Base-by-base conservation (phyloP, 805 yeast genomes). In the Yueomyces sinensis region DNA sequence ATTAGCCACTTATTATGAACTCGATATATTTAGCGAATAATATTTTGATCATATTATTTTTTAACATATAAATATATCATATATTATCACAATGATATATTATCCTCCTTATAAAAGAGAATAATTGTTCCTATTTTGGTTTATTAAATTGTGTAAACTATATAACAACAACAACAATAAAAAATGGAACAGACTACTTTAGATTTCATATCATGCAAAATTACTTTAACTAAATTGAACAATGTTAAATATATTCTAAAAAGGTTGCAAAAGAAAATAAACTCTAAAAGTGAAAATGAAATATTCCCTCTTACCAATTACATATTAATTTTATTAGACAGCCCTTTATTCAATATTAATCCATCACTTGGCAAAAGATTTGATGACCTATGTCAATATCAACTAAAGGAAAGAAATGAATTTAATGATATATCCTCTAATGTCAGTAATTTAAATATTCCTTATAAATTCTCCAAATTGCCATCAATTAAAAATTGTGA, bases 301-400 rank as follows among this genome's bases (percentile, higher is more conserved):
- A 22, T 22, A 22, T 11, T 45, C 4, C 41, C 56, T 19, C 51
- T 58, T 17, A 39, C 54, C 4, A 61, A 56, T 33, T 56, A 56
- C 31, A 48, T 62, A 30, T 41, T 63, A 18, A 39, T 59, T n/a
- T 41, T 62, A 23, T 45, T 49, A 30, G 56, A 54, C 16, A 70
- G 71, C 3, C 56, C 61, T 4, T 43, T 61, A 1, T 63, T 64
- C 41, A 66, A 65, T 37, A 47, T 65, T 20, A 56, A 60, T 35
- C 64, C 64, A 27, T 45, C 53, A 16, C 40, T 67, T 16, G 56
- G 58, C 41, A 58, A 63, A 37, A 44, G 70, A 32, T 54, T 61
- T 5, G 59, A 57, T 34, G 41, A 63, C 13, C 43, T 66, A 9
- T 45, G 49, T 32, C 47, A 44, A 27, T 49, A 45, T 34, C 53